These are phyloP conservation scores for Paecilomyces niveus DNA, from an alignment of 2,329 filamentous ascomycete genomes.

Conservation along the genomic window DNA sequence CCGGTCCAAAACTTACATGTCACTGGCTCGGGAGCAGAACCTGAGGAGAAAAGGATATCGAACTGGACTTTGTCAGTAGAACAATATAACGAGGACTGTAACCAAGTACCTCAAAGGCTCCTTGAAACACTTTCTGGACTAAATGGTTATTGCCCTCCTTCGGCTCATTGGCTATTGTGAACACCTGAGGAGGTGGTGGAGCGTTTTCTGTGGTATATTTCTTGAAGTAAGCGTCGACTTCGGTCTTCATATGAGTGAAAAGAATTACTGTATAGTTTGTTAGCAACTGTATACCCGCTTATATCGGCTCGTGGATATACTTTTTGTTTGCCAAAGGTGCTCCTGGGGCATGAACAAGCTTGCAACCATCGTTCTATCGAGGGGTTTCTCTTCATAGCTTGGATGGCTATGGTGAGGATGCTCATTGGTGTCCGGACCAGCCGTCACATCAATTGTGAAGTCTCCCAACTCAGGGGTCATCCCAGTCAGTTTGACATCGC, in stretches of 20 bases:
- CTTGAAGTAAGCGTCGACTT: slow-evolving; percentile 53
- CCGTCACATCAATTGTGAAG: slow-evolving; percentile 71
- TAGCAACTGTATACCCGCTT: neutral
- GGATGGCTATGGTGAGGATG: slow-evolving; percentile 53
- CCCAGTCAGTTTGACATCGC: slow-evolving; percentile 63
- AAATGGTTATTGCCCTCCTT: slow-evolving; percentile 70
- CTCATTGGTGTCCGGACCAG: slow-evolving; percentile 57
- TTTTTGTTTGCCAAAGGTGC: slow-evolving; percentile 75
- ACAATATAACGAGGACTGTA: neutral
- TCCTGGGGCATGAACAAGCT: slow-evolving; percentile 62
- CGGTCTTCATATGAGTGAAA: slow-evolving; percentile 57
- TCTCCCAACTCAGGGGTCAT: slow-evolving; percentile 65
- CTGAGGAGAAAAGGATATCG: slow-evolving; percentile 82
- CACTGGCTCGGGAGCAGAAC: slow-evolving; percentile 51
- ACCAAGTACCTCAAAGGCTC: slow-evolving; percentile 60
- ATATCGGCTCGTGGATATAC: slow-evolving; percentile 30
- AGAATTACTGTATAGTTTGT: slow-evolving; percentile 40
- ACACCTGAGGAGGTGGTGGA: slow-evolving; percentile 78
- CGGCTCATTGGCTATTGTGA: slow-evolving; percentile 61
- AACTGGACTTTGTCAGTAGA: slow-evolving; percentile 51
- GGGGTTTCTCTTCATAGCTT: slow-evolving; percentile 59
- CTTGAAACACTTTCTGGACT: slow-evolving; percentile 85
- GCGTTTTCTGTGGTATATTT: slow-evolving; percentile 59
- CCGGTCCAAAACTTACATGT: slow-evolving; percentile 37
- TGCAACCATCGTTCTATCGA: slow-evolving; percentile 68